Evolutionary conservation across 345 rosid species (phyloP).

Genomic region (Ceriops tagal): DNA sequence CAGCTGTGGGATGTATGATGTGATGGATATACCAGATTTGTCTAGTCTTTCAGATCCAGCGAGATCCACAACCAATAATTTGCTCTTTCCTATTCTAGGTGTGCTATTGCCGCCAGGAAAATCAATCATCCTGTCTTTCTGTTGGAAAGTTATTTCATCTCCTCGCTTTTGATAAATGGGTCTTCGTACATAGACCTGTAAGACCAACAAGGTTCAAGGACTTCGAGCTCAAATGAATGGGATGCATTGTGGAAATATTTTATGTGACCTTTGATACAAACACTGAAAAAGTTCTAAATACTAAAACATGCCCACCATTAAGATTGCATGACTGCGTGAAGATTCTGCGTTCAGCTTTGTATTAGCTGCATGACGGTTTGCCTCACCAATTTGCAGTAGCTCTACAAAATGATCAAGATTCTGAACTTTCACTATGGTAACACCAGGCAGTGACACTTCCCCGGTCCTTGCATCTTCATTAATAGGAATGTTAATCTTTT

Average conservation of each 20-base stretch:
- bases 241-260: not conserved
- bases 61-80: conserved; percentile 89
- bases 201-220: conserved; percentile 13
- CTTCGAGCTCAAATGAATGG: not conserved
- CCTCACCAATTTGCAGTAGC: conserved; percentile 78
- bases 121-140: conserved; percentile 25
- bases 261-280: not conserved
- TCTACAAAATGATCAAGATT: conserved; percentile 65
- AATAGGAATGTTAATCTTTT: conserved; percentile 62
- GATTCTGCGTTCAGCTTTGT: conserved; percentile 94
- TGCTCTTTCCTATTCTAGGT: conserved; percentile 79
- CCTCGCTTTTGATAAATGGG: conserved; percentile 45
- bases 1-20: not conserved
- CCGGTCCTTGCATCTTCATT: conserved; percentile 79
- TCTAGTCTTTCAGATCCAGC: conserved; percentile 95
- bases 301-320: conserved; percentile 48
- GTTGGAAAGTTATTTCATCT: conserved; percentile 32
- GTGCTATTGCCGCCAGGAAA: conserved; percentile 38
- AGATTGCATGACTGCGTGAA: conserved; percentile 96
- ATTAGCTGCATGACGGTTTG: conserved; percentile 82
- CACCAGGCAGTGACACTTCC: conserved; percentile 78
- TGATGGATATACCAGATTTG: conserved; percentile 67
- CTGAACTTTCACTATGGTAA: conserved; percentile 52
- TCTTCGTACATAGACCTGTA: conserved; percentile 63
- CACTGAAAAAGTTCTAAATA: not conserved